These are phyloP conservation scores for Xylaria sp. DNA, from an alignment of 2,329 filamentous ascomycete genomes.

Conservation along the genomic window DNA sequence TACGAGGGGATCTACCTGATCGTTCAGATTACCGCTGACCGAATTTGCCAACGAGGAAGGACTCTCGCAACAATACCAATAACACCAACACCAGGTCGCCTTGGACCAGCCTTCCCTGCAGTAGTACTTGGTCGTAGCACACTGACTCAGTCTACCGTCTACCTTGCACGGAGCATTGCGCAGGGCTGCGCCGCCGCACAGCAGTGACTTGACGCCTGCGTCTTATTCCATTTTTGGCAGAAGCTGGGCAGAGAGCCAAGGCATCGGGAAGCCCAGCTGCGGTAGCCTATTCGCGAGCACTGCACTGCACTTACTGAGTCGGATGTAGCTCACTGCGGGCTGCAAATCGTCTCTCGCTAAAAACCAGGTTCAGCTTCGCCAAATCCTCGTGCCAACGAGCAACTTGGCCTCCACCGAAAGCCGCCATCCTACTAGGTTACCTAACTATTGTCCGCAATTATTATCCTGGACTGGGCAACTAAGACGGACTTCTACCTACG, in stretches of 20 bases:
- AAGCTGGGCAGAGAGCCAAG: slow-evolving; percentile 22
- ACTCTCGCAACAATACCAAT: not conserved
- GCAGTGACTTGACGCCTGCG: slow-evolving; percentile 11
- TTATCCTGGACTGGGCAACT: slow-evolving; percentile 4
- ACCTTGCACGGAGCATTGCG: not conserved
- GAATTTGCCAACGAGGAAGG: not conserved
- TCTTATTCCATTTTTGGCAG: slow-evolving; percentile 12
- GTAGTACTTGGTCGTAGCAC: not conserved
- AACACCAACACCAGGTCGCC: not conserved
- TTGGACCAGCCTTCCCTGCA: not conserved
- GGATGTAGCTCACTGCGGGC: slow-evolving; percentile 13
- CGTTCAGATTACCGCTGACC: slow-evolving; percentile 1
- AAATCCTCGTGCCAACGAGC: slow-evolving; percentile 2
- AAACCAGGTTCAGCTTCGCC: slow-evolving; percentile 9
- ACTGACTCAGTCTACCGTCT: not conserved
- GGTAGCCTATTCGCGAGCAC: not conserved
- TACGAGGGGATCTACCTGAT: slow-evolving; percentile 1
- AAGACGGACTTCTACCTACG: not conserved
- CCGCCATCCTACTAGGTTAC: too few relatives aligned
- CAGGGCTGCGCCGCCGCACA: slow-evolving; percentile 20
- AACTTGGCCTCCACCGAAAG: slow-evolving; percentile 11
- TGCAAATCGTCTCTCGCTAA: slow-evolving; percentile 18
- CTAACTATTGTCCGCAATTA: not conserved
- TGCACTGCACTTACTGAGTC: not conserved
- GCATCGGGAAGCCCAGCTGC: not conserved